Base-by-base conservation (phyloP, 441 rosid genomes). In the Erysimum cheiri region DNA sequence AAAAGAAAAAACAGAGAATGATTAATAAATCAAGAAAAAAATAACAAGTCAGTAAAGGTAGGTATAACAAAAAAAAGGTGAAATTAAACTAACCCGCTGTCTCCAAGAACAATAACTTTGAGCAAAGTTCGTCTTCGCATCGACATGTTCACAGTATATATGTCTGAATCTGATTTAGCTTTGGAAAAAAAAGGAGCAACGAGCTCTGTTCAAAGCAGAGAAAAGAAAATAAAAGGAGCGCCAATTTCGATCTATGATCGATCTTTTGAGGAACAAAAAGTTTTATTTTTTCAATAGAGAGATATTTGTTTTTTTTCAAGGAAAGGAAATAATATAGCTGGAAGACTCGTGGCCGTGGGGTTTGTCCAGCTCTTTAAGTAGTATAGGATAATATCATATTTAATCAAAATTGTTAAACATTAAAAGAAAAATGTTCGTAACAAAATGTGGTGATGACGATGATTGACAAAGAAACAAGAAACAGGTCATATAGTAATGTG, bases 21-120 rank as follows among this genome's bases (percentile, higher is more conserved):
- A 43, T 29, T 41, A 69, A 49, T 41, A 69, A 49, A 60, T 32
- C 29, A 48, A 49, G 60, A 5, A 58, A 33, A 19, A 12, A 15
- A 32, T 22, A 9, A 8, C n/a, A 9, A 3, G n/a, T 48, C 3
- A 5, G 35, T 47, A 37, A 31, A 28, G 52, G 26, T 33, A 13
- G 5, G 54, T 50, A 6, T 8, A 0, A 13, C 28, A n/a, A 2
- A 49, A 62, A 49, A 37, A 61, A 37, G 26, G 47, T 11, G 31
- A 46, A 43, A 52, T 26, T 8, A 35, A 49, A 54, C 81, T 61
- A 69, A 93, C 98, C 98, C 96, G 80, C 98, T 93, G 76, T 93
- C 97, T 73, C 98, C 98, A 69, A 93, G 97, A 55, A 91, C 87
- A 73, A 93, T 93, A 82, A 93, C 96, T 87, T 93, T 93, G 70